Evolutionary conservation across 108 stramenopile species (phyloP).

Genomic region (Epithemia pelagica): DNA sequence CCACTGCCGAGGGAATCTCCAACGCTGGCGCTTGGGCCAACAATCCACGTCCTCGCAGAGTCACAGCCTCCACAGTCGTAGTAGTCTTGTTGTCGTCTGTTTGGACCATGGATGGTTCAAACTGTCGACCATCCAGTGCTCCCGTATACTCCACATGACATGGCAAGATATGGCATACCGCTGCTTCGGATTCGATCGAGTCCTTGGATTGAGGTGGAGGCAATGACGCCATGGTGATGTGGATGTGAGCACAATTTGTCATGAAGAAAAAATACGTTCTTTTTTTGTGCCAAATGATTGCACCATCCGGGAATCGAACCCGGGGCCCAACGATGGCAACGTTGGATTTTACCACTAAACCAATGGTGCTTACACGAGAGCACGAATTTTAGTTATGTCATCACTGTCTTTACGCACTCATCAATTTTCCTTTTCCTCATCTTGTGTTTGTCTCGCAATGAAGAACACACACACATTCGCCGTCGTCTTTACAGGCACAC

Average conservation of each 20-base stretch:
- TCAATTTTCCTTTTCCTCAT: too few species aligned
- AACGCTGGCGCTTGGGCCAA: neutral
- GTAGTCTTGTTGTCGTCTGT: too few species aligned
- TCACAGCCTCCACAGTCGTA: neutral
- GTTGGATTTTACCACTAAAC: slow-evolving; percentile 81
- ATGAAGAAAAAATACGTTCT: too few species aligned
- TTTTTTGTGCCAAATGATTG: too few species aligned
- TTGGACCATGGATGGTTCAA: neutral
- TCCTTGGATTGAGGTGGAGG: neutral
- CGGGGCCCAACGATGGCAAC: slow-evolving; percentile 84
- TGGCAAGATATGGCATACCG: neutral
- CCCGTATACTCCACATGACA: neutral
- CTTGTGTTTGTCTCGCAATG: neutral
- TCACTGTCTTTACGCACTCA: neutral
- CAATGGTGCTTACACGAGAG: neutral
- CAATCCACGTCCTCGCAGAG: neutral
- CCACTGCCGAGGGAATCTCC: neutral
- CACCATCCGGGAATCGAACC: slow-evolving; percentile 78
- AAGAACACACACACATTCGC: neutral
- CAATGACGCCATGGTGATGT: neutral
- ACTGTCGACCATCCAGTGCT: neutral
- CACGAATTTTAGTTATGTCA: neutral
- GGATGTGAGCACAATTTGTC: neutral
- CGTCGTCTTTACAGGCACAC: neutral
- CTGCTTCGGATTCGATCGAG: neutral